Base-by-base conservation (phyloP, 441 rosid genomes). In the Populus hybrid region DNA sequence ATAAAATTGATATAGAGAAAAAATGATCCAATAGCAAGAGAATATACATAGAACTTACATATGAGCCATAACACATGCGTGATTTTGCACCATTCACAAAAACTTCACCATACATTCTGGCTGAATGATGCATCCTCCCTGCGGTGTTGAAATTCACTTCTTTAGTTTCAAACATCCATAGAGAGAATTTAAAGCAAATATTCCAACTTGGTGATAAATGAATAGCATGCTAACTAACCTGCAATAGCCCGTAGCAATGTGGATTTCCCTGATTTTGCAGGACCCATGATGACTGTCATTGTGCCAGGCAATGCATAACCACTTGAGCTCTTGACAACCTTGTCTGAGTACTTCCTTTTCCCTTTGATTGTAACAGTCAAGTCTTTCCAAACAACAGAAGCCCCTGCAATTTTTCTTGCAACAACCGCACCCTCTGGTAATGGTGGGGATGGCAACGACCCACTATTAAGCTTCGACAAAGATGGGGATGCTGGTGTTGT, bases 261-360 rank as follows among this genome's bases (percentile, higher is more conserved):
- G 72, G 99, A 96, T 86, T 96, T 96, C 82, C 99, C 99, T 2
- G 98, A 96, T 77, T 93, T 93, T 26, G 97, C 98, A 79, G 99
- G 99, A 75, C 99, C 99, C 99, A 96, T 94, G 77, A 96, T 94
- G 2, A 96, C 99, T 3, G 99, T 94, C 93, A 96, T 93, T 30
- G 98, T 94, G 75, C 98, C 98, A 1, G 97, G 99, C 81, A 93
- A 86, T 1, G 99, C 99, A 85, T 93, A 96, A 50, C 98, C 99
- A 73, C 85, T 96, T 35, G 98, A 96, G 83, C 98, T 90, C 89
- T 94, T 96, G 59, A 94, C 87, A 34, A 96, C 98, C 76, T 88
- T 94, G 74, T 94, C 98, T 67, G 99, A 94, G 79, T 96, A 94
- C 70, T 87, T 94, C 70, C 99, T 89, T 80, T 94, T 96, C 57